phyloP scores from a whole-genome alignment of 306 rosid genomes.

The Arachis stenosperma region DNA sequence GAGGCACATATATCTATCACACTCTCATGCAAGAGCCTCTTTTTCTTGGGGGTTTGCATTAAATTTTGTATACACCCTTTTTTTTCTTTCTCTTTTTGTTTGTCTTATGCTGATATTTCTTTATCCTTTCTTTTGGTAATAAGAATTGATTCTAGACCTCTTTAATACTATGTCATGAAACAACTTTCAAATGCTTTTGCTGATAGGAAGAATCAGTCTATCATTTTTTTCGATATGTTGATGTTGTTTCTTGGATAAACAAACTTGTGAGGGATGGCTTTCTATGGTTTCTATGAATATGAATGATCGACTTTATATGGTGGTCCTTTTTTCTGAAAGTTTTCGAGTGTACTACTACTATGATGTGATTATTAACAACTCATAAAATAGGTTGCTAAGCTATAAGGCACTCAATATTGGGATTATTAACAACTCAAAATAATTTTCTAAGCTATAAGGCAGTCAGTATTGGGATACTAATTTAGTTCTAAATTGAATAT shows the following conservation, averaged over 20 bases:
- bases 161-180: no score
- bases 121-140: no score
- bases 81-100: no score
- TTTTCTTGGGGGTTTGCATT: no score
- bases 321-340: constrained; percentile 24
- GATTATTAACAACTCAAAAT: no score
- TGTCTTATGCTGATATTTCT: no score
- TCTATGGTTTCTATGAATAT: constrained; percentile 14
- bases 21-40: no score
- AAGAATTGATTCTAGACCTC: no score
- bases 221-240: neutral
- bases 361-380: constrained; percentile 25
- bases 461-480: constrained; percentile 9
- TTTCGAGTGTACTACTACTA: constrained; percentile 19
- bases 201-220: no score
- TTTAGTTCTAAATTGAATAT: constrained; percentile 16
- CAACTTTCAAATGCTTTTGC: no score
- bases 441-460: neutral
- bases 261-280: constrained; percentile 8
- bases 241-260: constrained; percentile 11
- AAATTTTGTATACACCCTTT: no score
- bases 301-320: constrained; percentile 6
- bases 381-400: neutral
- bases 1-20: no score
- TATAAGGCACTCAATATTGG: neutral